Conservation (phyloP, 2,329 filamentous ascomycete species). For the Aspergillus proliferans region DNA sequence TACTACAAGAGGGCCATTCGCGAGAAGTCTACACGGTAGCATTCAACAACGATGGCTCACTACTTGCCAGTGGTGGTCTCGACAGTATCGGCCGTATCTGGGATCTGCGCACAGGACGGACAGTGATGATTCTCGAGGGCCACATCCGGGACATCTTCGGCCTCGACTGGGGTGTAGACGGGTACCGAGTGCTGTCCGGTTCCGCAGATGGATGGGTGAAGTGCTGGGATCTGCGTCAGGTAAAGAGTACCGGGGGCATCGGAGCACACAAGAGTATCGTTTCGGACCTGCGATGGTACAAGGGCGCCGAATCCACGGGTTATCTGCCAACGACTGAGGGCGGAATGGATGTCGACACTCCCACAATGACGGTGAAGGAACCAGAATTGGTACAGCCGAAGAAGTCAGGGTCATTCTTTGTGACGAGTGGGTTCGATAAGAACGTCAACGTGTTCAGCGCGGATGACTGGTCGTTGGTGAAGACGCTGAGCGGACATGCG, state of each 20-base stretch:
- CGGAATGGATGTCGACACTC: slow-evolving; percentile 33
- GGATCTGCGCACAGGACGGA: slow-evolving; percentile 87
- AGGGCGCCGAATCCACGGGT: slow-evolving; percentile 70
- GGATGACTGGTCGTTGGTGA: slow-evolving; percentile 89
- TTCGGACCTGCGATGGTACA: slow-evolving; percentile 89
- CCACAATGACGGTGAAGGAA: slow-evolving; percentile 9
- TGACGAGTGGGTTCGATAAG: slow-evolving; percentile 86
- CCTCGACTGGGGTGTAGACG: slow-evolving; percentile 86
- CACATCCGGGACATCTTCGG: slow-evolving; percentile 92
- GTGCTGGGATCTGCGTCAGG: slow-evolving; percentile 93
- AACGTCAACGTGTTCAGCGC: slow-evolving; percentile 94
- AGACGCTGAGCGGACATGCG: slow-evolving; percentile 82
- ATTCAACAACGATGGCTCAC: slow-evolving; percentile 86
- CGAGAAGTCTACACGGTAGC: slow-evolving; percentile 84
- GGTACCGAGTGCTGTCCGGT: slow-evolving; percentile 84
- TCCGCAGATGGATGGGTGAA: slow-evolving; percentile 94
- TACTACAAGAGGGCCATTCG: slow-evolving; percentile 90
- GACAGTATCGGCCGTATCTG: slow-evolving; percentile 94
- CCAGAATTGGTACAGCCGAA: slow-evolving; percentile 56
- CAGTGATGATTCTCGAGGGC: slow-evolving; percentile 90
- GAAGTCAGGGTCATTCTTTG: slow-evolving; percentile 85
- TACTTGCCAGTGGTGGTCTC: slow-evolving; percentile 84
- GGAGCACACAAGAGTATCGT: slow-evolving; percentile 89
- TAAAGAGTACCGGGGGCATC: slow-evolving; percentile 73
- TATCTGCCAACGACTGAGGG: slow-evolving; percentile 56